Evolutionary conservation across 306 rosid genomes (phyloP), one percentile per base, ranked within the genome.

Genomic region (Quillaja saponaria): DNA sequence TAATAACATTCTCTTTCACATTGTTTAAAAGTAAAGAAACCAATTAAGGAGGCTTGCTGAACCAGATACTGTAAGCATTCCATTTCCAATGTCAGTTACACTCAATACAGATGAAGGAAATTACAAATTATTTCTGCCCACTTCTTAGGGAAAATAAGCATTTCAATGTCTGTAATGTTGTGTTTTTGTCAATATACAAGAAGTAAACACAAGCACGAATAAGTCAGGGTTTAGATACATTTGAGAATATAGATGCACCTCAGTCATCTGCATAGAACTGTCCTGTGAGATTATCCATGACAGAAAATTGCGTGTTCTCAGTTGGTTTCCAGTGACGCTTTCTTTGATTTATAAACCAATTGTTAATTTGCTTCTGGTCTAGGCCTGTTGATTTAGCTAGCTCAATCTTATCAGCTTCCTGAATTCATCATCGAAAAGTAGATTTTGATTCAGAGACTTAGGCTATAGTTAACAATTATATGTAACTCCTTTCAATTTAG

Each of bases 251-350:
- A 68, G 37, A 63, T 35, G 67, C 69, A 64, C 63, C 73, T 52
- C 79, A 71, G 47, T 69, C 84, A 34, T 84, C 87, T 16, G 79
- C 28, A 67, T 71, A 77, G 66, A 86, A 77, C 37, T 75, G 57
- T 31, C 90, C 92, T 3, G 76, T 66, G 19, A 84, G 71, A 54
- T 76, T 77, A 69, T 88, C 95, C 95, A 82, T 79, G 42, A 78
- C 76, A 18, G 88, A 85, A 33, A 88, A 88, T 39, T 82, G 90
- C 90, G 78, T 79, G 72, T 74, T 84, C 80, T 88, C 96, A 0
- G 95, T 82, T 42, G 98, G 98, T 72, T 87, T 86, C 98, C 98
- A 91, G 59, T 91, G 98, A 1, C 96, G 95, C 71, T 91, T 91
- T 45, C 98, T 80, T 70, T 91, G 98, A 72, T 91, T 91, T 33